Base-by-base conservation (phyloP, 179 eudicot genomes). In the Beta lomatogona region DNA sequence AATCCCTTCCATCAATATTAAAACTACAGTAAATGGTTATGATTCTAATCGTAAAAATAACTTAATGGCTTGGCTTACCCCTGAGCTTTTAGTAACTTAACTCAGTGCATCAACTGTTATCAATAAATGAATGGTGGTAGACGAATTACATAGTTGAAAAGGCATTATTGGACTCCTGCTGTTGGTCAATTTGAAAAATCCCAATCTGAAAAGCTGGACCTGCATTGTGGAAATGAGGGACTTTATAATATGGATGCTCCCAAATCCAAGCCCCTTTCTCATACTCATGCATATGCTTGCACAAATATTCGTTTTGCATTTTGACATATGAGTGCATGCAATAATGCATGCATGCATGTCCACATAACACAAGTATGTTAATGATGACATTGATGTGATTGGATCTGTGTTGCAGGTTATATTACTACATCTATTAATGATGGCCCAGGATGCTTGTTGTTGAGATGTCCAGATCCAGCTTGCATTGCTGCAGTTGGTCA, bases 381-480 rank as follows among this genome's bases (percentile, higher is more conserved):
- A 48, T 18, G 80, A 44, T 41, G 55, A 66, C 46, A 13, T 52
- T 75, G 53, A 72, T 69, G 46, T 69, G 16, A 65, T 63, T 78
- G 80, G 80, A 28, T 73, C 28, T 50, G 41, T 53, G 6, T 8
- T 79, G 78, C 80, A 92, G 93, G 95, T 73, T 91, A 90, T 82
- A 81, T 89, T 76, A 81, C 90, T 28, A 83, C 89, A 68, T 59
- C 91, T 44, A 88, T 91, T 46, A 85, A 81, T 84, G 91, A 90
- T 87, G 95, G 95, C 41, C 93, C 91, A 77, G 92, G 95, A 63
- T 88, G 92, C 86, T 80, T 92, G 83, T 80, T 79, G 71, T 70
- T 92, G 80, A 85, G 87, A 80, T 92, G 95, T 81, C 92, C 95
- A 0, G 90, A 88, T 48, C 91, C 93, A 80, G 80, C 86, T 50